A percentile compares a stretch with the other conserved stretches of the same genome.
Evolutionary conservation across 2,329 filamentous ascomycete genomes (phyloP).

Genomic region (Neofusicoccum umdonicola): DNA sequence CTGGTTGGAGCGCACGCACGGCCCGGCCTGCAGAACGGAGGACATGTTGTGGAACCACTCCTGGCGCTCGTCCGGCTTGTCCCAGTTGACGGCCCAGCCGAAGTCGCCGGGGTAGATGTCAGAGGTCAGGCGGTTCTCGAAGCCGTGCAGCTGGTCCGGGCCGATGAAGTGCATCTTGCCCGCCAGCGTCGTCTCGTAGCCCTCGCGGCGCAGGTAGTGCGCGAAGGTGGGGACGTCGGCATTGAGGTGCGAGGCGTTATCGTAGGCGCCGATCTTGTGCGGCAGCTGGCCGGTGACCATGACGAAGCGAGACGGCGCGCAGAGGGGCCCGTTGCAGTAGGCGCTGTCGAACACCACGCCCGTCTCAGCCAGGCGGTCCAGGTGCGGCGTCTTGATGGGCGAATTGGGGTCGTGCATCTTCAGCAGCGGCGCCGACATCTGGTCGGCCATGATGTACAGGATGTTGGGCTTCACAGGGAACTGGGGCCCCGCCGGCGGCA

Average conservation of each 20-base stretch:
- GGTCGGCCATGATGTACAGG: slow-evolving; percentile 95
- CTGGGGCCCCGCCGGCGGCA: not conserved
- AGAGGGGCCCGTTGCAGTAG: slow-evolving; percentile 91
- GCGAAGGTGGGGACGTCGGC: slow-evolving; percentile 88
- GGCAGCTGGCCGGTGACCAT: slow-evolving; percentile 91
- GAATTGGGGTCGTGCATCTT: slow-evolving; percentile 89
- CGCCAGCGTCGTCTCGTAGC: slow-evolving; percentile 86
- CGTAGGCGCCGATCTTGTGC: slow-evolving; percentile 86
- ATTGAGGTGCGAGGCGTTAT: slow-evolving; percentile 82
- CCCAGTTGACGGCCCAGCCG: slow-evolving; percentile 95
- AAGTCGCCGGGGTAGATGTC: slow-evolving; percentile 95
- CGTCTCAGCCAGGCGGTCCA: slow-evolving; percentile 75
- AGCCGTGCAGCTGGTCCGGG: slow-evolving; percentile 84
- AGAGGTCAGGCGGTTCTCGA: slow-evolving; percentile 86
- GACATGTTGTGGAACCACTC: slow-evolving; percentile 96
- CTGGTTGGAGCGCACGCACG: slow-evolving; percentile 89
- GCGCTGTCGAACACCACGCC: slow-evolving; percentile 91
- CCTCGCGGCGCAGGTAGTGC: slow-evolving; percentile 79
- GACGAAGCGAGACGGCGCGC: slow-evolving; percentile 88
- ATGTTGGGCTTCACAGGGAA: slow-evolving; percentile 64
- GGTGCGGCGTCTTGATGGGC: slow-evolving; percentile 87
- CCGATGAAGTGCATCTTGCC: slow-evolving; percentile 98
- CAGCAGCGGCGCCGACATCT: slow-evolving; percentile 84
- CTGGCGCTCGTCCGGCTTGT: slow-evolving; percentile 76
- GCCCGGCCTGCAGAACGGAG: slow-evolving; percentile 85